Evolutionary conservation across 176 grass and related monocot genomes (phyloP).

Genomic region (Zizania latifolia): DNA sequence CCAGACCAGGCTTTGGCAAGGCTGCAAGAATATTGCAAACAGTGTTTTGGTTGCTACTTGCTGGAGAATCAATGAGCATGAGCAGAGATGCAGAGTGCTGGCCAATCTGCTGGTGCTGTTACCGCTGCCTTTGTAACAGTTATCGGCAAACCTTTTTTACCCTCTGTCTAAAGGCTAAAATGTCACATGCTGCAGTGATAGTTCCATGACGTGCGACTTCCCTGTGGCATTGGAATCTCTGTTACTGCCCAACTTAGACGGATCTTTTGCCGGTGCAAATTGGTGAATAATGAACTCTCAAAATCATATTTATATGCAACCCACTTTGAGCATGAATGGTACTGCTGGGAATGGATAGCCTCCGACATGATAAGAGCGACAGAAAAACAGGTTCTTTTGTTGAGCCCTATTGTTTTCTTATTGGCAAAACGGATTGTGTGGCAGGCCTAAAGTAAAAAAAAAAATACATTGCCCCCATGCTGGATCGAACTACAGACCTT

Average conservation of each 20-base stretch:
- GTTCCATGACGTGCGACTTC: not conserved
- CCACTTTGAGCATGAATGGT: not conserved
- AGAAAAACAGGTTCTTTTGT: not conserved
- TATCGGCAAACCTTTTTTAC: not conserved
- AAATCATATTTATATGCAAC: not conserved
- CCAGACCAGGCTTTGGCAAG: constrained; percentile 27
- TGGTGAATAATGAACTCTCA: not conserved
- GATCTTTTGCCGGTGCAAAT: not conserved
- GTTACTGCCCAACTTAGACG: not conserved
- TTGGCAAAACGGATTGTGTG: too few relatives aligned
- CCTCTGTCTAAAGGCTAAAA: not conserved
- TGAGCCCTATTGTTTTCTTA: not conserved
- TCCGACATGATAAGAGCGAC: not conserved
- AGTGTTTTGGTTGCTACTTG: constrained; percentile 15
- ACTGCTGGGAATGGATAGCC: not conserved
- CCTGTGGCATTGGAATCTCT: not conserved
- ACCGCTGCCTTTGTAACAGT: not conserved
- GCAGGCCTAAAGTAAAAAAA: too few relatives aligned
- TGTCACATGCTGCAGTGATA: not conserved
- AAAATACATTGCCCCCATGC: too few relatives aligned
- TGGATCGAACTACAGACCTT: too few relatives aligned
- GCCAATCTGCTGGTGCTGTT: not conserved
- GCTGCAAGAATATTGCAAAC: constrained; percentile 25
- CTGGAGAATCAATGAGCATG: constrained; percentile 31
- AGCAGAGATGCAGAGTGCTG: constrained; percentile 28